Percentiles rank a stretch among this genome's conserved stretches.
These are phyloP conservation scores for Cryphonectria japonica DNA, from an alignment of 2,329 filamentous ascomycete species.

Conservation along the genomic window DNA sequence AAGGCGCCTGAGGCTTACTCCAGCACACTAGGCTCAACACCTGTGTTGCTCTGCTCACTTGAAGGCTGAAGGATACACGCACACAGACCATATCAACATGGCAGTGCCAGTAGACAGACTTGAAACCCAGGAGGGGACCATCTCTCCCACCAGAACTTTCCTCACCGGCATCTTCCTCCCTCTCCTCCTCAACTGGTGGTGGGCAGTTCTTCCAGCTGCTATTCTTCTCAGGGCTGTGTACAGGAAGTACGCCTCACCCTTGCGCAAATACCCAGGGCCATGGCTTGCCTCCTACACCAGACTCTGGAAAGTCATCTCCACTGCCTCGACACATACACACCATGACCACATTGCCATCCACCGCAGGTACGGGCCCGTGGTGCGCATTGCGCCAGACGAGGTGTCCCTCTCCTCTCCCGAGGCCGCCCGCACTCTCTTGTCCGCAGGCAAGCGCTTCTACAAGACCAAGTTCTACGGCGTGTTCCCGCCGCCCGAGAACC, in stretches of 20 bases:
- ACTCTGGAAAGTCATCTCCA: slow-evolving; percentile 48
- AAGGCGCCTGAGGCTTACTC: not conserved
- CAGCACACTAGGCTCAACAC: slow-evolving; percentile 21
- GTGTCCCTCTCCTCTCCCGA: slow-evolving; percentile 51
- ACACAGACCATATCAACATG: slow-evolving; percentile 31
- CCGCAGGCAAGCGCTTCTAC: slow-evolving; percentile 55
- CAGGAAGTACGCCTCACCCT: slow-evolving; percentile 41
- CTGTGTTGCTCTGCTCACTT: not conserved
- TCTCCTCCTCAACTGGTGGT: slow-evolving; percentile 38
- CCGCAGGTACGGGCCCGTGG: slow-evolving; percentile 50
- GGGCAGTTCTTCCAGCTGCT: slow-evolving; percentile 34
- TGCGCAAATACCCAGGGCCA: slow-evolving; percentile 42
- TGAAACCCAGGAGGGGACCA: slow-evolving; percentile 34
- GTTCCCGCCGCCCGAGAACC: slow-evolving; percentile 60
- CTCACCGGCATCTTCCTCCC: slow-evolving; percentile 30
- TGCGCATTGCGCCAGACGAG: slow-evolving; percentile 54
- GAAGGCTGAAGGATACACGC: not conserved
- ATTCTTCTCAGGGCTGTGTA: slow-evolving; percentile 37
- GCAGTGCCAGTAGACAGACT: slow-evolving; percentile 31
- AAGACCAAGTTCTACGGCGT: slow-evolving; percentile 59
- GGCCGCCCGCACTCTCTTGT: slow-evolving; percentile 49
- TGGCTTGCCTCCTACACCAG: slow-evolving; percentile 41
- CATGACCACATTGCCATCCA: slow-evolving; percentile 50
- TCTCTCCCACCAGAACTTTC: slow-evolving; percentile 34
- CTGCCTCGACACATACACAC: slow-evolving; percentile 45